Conservation (phyloP, 2,329 filamentous ascomycete genomes). For the Trichoderma sp. region DNA sequence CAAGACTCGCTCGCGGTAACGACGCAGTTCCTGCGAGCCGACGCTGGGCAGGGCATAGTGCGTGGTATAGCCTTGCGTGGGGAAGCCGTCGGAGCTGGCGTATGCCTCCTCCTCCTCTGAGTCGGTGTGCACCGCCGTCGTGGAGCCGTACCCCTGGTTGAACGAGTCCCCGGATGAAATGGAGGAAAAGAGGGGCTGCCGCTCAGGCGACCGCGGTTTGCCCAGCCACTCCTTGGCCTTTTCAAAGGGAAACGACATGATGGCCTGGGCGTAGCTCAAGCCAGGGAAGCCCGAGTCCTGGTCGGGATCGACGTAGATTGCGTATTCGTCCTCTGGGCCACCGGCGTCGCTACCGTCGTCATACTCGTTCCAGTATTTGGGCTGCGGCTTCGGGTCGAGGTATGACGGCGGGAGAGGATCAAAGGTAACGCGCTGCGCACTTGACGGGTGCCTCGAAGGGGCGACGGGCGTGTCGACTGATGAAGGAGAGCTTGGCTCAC, state of each 20-base stretch:
- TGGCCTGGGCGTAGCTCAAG: slow-evolving; percentile 55
- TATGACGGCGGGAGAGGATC: slow-evolving; percentile 33
- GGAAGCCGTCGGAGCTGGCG: slow-evolving; percentile 53
- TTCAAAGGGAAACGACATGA: slow-evolving; percentile 50
- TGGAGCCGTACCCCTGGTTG: slow-evolving; percentile 33
- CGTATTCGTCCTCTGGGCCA: slow-evolving; percentile 61
- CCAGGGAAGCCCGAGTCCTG: slow-evolving; percentile 60
- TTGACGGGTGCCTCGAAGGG: neutral
- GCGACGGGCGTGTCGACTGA: slow-evolving; percentile 27
- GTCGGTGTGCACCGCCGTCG: slow-evolving; percentile 33
- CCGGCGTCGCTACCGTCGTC: slow-evolving; percentile 72
- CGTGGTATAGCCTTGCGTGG: slow-evolving; percentile 49
- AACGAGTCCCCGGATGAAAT: slow-evolving; percentile 21
- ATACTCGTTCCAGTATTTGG: slow-evolving; percentile 81
- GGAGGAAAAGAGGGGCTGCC: slow-evolving; percentile 23
- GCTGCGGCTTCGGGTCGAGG: slow-evolving; percentile 28
- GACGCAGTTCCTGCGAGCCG: slow-evolving; percentile 48
- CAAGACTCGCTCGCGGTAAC: slow-evolving; percentile 55
- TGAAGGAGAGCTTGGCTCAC: slow-evolving; percentile 41
- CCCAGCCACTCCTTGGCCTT: slow-evolving; percentile 53
- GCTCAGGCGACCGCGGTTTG: slow-evolving; percentile 28
- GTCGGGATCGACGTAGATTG: slow-evolving; percentile 73
- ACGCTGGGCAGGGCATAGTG: slow-evolving; percentile 56
- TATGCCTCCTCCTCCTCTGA: slow-evolving; percentile 49
- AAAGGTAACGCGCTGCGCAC: slow-evolving; percentile 28